Evolutionary conservation across 2,329 filamentous ascomycete species (phyloP).

Genomic region (Trichoderma sp.): DNA sequence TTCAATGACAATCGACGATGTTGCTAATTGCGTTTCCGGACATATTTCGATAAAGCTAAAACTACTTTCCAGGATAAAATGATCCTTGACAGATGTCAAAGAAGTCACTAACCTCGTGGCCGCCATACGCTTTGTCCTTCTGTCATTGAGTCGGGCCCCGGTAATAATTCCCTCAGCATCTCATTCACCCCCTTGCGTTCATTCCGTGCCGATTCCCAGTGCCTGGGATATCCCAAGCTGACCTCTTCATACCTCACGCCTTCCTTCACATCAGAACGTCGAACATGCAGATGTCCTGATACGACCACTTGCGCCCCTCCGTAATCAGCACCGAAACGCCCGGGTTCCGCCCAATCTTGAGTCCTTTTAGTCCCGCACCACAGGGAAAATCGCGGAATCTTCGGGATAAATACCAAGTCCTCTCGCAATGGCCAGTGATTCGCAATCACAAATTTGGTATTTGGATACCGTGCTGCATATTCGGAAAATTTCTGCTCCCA

Average conservation of each 20-base stretch:
- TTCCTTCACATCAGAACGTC: slow-evolving; percentile 18
- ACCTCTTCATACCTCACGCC: slow-evolving; percentile 23
- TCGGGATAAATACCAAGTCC: slow-evolving; percentile 13
- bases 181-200: slow-evolving; percentile 15
- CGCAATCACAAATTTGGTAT: slow-evolving; percentile 11
- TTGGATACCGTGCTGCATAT: slow-evolving; percentile 12
- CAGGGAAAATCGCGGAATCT: slow-evolving; percentile 20
- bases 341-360: background rate
- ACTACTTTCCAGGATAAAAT: background rate
- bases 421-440: slow-evolving; percentile 22
- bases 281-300: slow-evolving; percentile 18
- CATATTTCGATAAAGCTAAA: background rate
- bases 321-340: slow-evolving; percentile 10
- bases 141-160: background rate
- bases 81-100: background rate
- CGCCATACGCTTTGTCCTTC: slow-evolving; percentile 17
- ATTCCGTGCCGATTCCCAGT: slow-evolving; percentile 18
- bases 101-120: background rate
- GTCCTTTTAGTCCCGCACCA: slow-evolving; percentile 23
- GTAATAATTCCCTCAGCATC: slow-evolving; percentile 15
- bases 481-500: slow-evolving; percentile 21
- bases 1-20: background rate
- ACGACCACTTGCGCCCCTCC: slow-evolving; percentile 15
- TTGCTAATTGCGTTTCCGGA: background rate
- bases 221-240: slow-evolving; percentile 18